Conservation (phyloP, 1,139 yeast species). For the Eremothecium gossypii region DNA sequence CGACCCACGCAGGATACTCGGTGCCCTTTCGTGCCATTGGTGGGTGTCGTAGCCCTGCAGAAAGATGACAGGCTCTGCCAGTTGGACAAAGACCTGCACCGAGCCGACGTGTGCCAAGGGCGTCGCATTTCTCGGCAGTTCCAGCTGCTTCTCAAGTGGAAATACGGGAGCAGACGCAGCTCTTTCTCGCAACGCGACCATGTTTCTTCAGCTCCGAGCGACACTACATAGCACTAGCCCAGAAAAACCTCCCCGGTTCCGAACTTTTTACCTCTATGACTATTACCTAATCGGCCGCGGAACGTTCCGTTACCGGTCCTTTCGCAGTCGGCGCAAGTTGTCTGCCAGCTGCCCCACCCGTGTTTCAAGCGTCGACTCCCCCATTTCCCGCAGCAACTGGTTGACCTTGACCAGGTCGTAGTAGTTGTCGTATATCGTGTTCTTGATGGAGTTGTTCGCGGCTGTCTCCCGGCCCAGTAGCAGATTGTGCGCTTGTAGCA, state of each 20-base stretch:
- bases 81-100: constrained; percentile 29
- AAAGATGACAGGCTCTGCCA: constrained; percentile 74
- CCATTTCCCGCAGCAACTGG: constrained; percentile 31
- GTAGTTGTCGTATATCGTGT: constrained; percentile 43
- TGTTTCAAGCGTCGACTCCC: not conserved
- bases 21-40: constrained; percentile 63
- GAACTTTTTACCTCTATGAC: too few species aligned
- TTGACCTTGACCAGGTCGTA: constrained; percentile 42
- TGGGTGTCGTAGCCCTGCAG: constrained; percentile 70
- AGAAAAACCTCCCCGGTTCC: too few species aligned
- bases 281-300: too few species aligned
- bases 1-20: constrained; percentile 78
- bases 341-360: not conserved
- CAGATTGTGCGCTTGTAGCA: constrained; percentile 34
- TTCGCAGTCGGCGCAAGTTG: not conserved
- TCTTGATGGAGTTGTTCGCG: constrained; percentile 39
- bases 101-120: constrained; percentile 32
- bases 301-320: too few species aligned
- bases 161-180: constrained; percentile 27
- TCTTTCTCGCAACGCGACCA: constrained; percentile 4
- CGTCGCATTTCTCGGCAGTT: constrained; percentile 25
- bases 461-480: constrained; percentile 36
- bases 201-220: not conserved
- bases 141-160: constrained; percentile 32
- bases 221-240: not conserved